A percentile compares a stretch with the other conserved stretches of the same genome.
phyloP scores from a whole-genome alignment of 768 basidiomycete genomes.

The Epithele typhae region DNA sequence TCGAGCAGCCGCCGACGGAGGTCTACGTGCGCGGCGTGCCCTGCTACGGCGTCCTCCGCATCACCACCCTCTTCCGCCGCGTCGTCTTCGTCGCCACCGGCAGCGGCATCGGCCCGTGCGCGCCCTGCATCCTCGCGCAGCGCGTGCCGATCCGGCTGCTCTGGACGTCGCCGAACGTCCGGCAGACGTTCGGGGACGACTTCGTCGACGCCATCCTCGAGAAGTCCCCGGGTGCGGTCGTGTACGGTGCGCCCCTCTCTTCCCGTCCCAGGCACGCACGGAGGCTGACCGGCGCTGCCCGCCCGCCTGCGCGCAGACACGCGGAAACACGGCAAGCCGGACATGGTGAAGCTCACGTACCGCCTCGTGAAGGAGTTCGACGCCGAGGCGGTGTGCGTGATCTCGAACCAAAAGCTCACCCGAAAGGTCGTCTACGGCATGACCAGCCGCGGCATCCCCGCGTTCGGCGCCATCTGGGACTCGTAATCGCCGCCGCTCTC shows the following conservation, averaged over 20 bases:
- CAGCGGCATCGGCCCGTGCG: constrained; percentile 57
- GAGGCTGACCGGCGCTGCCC: too few relatives aligned
- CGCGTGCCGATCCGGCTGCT: constrained; percentile 49
- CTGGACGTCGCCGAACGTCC: constrained; percentile 61
- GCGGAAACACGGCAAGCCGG: constrained; percentile 31
- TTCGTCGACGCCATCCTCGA: constrained; percentile 52
- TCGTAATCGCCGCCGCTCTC: constrained; percentile 28
- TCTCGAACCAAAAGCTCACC: constrained; percentile 56
- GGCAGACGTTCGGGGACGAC: constrained; percentile 58
- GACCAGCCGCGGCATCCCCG: constrained; percentile 57
- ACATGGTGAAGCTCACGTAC: constrained; percentile 35
- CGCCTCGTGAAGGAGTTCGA: constrained; percentile 33
- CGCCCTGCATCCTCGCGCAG: constrained; percentile 48
- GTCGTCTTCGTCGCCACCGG: constrained; percentile 57
- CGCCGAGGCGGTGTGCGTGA: constrained; percentile 48
- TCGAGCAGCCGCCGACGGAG: constrained; percentile 46
- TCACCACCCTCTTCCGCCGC: constrained; percentile 51
- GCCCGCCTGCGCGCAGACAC: constrained; percentile 24
- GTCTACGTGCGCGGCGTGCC: constrained; percentile 59
- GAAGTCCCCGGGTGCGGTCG: constrained; percentile 51
- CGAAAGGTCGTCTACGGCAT: constrained; percentile 56
- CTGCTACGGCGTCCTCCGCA: constrained; percentile 49
- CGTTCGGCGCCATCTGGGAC: constrained; percentile 61
- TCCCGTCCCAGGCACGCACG: neutral
- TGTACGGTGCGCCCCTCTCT: constrained; percentile 40